These are phyloP conservation scores for Zoysia matrella DNA, from an alignment of 202 grass and related monocot species.

Conservation along the genomic window DNA sequence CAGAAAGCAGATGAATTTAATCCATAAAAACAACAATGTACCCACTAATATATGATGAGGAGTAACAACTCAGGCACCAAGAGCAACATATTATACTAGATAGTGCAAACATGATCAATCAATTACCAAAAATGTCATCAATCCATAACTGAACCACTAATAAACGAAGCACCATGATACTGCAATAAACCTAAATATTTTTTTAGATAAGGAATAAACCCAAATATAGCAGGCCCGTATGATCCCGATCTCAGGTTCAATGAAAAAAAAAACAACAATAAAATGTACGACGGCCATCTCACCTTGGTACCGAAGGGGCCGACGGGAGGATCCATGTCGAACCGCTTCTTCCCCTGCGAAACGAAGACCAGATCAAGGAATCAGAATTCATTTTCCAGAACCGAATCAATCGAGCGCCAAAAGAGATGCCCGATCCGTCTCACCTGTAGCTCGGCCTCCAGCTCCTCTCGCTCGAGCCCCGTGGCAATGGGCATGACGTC, in stretches of 20 bases:
- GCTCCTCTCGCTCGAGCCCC: conserved; percentile 84
- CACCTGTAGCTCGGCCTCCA: conserved; percentile 77
- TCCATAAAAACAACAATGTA: conserved; percentile 15
- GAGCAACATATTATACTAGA: background rate
- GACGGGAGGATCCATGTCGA: conserved; percentile 82
- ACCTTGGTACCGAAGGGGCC: conserved; percentile 98
- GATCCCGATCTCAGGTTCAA: background rate
- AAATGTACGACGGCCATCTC: conserved; percentile 1
- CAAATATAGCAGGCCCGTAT: background rate
- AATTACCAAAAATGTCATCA: background rate
- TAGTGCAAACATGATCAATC: background rate
- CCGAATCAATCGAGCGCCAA: background rate
- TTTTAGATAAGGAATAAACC: no score
- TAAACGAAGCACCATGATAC: background rate
- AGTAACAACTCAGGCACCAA: background rate
- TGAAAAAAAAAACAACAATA: background rate
- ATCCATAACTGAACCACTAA: background rate
- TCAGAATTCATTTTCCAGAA: conserved; percentile 32
- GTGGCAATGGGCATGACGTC: conserved; percentile 90
- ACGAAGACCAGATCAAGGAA: conserved; percentile 49
- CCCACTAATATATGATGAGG: background rate
- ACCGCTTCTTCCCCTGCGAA: conserved; percentile 91
- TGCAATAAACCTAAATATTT: conserved; percentile 1
- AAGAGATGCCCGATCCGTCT: background rate
- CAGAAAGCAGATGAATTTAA: background rate